Base-by-base conservation (phyloP, 805 yeast species). In the Lachancea sp. region DNA sequence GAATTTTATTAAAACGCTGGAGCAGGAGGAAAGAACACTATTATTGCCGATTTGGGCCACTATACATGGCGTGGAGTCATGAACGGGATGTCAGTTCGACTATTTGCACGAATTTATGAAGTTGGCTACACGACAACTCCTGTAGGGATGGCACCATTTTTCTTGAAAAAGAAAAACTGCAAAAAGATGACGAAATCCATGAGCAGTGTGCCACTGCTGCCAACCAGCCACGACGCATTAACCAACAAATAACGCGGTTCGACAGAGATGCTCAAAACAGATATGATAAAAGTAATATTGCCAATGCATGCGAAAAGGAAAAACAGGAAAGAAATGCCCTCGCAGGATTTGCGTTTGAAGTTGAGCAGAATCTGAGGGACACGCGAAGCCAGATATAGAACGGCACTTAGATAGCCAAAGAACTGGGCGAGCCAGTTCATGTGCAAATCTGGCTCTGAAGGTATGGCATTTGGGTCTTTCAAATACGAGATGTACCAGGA, bases 271-370 rank as follows among this genome's bases (percentile, higher is more conserved):
- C 85, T 77, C 41, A 91, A 69, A 43, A 91, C 91, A 10, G 95
- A 84, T 12, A 86, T 75, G 34, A 93, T 96, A 56, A 89, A 93
- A 0, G 96, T 87, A 58, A 86, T 70, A 62, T 91, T 93, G 38
- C 99, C 99, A 46, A 91, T 69, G 63, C 96, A 89, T 17, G 99
- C 98, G 72, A 93, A 91, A 18, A 93, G 68, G 67, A 91, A 91
- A 66, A 93, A 91, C 73, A 91, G 73, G 59, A 93, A 87, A 10
- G 96, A 87, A 40, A 91, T 85, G 19, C 98, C 98, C 50, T 93
- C 98, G 62, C 96, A 89, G 1, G 95, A 84, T 66, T 89, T 90
- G 59, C 97, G 76, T 62, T 82, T 73, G 59, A 74, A 87, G 66
- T 93, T 93, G 49, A 91, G 73, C 47, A 87, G 63, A 44, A 93